phyloP scores from a whole-genome alignment of 139 green algal species.

The Closterium sp. region DNA sequence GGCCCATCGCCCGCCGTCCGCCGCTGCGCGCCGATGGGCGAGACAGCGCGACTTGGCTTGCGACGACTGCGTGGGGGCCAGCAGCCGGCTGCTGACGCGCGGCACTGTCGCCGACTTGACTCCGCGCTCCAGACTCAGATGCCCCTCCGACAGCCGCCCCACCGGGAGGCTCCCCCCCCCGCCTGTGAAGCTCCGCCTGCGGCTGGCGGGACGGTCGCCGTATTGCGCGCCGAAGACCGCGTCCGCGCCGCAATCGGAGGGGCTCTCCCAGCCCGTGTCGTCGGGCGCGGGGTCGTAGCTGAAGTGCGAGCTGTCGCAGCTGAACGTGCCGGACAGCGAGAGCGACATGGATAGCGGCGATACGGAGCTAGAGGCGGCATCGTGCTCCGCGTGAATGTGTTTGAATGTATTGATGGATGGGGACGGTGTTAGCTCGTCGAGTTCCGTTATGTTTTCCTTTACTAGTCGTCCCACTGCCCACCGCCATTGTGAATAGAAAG shows the following conservation, averaged over 20 bases:
- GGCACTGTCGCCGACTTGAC: neutral
- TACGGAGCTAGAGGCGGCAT: neutral
- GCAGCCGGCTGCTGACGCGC: neutral
- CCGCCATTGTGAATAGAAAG: neutral
- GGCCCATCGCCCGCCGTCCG: neutral
- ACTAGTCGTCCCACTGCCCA: neutral
- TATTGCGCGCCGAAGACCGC: neutral
- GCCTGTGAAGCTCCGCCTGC: neutral
- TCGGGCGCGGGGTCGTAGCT: neutral
- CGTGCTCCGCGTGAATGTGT: neutral
- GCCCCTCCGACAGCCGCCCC: neutral
- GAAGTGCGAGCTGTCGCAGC: neutral
- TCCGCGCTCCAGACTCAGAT: neutral
- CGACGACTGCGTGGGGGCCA: constrained; percentile 11
- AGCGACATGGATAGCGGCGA: neutral
- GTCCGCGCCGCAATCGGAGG: neutral
- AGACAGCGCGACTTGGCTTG: constrained; percentile 1
- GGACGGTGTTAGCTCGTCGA: neutral
- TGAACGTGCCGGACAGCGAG: neutral
- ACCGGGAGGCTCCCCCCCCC: neutral
- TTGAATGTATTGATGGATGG: neutral
- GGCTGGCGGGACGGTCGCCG: neutral
- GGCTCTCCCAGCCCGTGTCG: neutral
- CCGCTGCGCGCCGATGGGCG: neutral
- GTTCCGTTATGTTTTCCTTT: neutral